Base-by-base conservation (phyloP, 1,284 basidiomycete species). In the Leucoagaricus sp. region DNA sequence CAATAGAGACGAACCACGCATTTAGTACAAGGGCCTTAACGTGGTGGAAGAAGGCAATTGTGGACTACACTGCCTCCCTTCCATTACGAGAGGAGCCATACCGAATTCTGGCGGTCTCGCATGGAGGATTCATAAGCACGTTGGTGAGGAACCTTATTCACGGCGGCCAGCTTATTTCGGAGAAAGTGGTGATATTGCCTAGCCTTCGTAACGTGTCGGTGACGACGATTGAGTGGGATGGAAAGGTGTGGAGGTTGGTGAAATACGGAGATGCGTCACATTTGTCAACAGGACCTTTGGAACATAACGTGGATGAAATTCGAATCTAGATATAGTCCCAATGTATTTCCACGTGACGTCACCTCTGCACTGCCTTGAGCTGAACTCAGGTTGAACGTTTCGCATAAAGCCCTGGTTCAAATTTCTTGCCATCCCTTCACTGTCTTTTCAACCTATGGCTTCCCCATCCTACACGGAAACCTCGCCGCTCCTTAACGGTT, bases 1-100 rank as follows among this genome's bases (percentile, higher is more conserved):
- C 72, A 15, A 62, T 75, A 58, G 75, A 82, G 74, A 75, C 70
- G 36, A 62, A 47, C 2, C 63, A 66, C 45, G 65, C 67, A 25
- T 82, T 91, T 63, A 57, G 64, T 3, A 64, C 72, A 40, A 81
- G 89, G 19, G 75, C 77, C 13, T 61, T 78, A 31, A 54, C 63
- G 3, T 91, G 88, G 87, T 91, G 90, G 84, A 73, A 79, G 42
- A 64, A 65, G 45, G 68, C 69, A 28, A 72, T 89, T 3, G 49
- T 51, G 6, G 34, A 21, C 28, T 33, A 33, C 42, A 51, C 49
- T 26, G 47, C 55, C 55, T 51, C 55, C 9, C n/a, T 50, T 26
- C 26, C 42, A 17, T 19, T 34, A 6, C 40, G 49, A 52, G 64
- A 61, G 49, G 57, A 58, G 26, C 66, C 74, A 49, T 67, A 69